Evolutionary conservation across 768 basidiomycete genomes (phyloP).

Genomic region (Suillus spraguei): DNA sequence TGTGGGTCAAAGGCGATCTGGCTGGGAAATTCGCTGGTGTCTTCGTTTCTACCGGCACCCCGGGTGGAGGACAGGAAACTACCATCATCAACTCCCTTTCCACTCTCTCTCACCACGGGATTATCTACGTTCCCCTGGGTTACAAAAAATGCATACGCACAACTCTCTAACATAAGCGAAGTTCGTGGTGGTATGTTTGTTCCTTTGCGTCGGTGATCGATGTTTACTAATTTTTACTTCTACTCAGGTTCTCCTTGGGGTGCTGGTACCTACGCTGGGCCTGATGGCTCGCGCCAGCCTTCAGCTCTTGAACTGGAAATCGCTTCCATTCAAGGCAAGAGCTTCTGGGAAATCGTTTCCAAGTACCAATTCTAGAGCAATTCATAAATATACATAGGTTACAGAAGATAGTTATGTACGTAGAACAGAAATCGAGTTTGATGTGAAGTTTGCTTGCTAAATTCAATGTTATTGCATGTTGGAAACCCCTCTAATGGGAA

Average conservation of each 20-base stretch:
- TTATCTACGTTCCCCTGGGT: conserved; percentile 73
- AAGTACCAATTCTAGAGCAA: conserved; percentile 32
- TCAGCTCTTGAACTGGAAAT: conserved; percentile 51
- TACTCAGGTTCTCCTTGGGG: conserved; percentile 73
- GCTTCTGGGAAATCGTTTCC: conserved; percentile 52
- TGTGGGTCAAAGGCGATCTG: conserved; percentile 63
- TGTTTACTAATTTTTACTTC: conserved; percentile 9
- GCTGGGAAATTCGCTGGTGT: conserved; percentile 75
- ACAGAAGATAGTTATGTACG: not conserved
- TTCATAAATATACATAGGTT: not conserved
- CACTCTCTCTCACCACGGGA: conserved; percentile 72
- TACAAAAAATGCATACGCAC: conserved; percentile 52
- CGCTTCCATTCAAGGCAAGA: conserved; percentile 51
- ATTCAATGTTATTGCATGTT: not conserved
- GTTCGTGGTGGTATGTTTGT: conserved; percentile 57
- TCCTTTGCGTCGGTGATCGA: conserved; percentile 1
- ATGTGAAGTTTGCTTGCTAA: not conserved
- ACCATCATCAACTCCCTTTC: conserved; percentile 55
- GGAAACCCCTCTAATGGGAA: not conserved
- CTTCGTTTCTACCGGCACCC: conserved; percentile 74
- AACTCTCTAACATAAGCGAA: conserved; percentile 46
- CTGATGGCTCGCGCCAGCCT: conserved; percentile 50
- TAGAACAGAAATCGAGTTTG: not conserved
- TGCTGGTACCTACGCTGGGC: conserved; percentile 61
- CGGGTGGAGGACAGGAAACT: conserved; percentile 78